phyloP scores from a whole-genome alignment of 176 grass and related monocot genomes.

The Oryza longistaminata region DNA sequence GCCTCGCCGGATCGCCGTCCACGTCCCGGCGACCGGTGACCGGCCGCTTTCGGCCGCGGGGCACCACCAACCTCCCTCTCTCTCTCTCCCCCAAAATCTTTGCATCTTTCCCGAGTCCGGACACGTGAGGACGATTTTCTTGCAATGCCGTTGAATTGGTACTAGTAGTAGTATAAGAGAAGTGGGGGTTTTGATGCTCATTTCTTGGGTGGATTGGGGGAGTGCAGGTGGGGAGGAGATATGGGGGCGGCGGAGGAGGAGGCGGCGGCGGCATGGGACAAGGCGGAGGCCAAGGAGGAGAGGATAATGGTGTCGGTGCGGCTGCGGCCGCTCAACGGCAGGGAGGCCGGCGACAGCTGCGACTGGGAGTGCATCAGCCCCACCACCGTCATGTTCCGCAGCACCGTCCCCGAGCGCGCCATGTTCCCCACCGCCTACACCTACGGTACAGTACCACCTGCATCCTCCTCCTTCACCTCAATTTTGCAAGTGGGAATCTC shows the following conservation, averaged over 20 bases:
- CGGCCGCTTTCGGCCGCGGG: slow-evolving; percentile 34
- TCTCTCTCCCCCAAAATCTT: background rate
- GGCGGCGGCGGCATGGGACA: slow-evolving; percentile 42
- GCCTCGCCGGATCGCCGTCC: slow-evolving; percentile 43
- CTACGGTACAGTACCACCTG: slow-evolving; percentile 62
- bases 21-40: slow-evolving; percentile 25
- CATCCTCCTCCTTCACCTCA: background rate
- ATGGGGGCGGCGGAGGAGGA: slow-evolving; percentile 49
- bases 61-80: slow-evolving; percentile 47
- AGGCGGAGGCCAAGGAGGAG: slow-evolving; percentile 56
- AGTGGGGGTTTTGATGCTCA: slow-evolving; percentile 17
- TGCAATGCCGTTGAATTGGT: slow-evolving; percentile 38
- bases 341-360: slow-evolving; percentile 63
- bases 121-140: slow-evolving; percentile 5
- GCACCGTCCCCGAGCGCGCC: slow-evolving; percentile 65
- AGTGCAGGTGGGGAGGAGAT: background rate
- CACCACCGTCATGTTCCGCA: slow-evolving; percentile 82
- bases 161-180: slow-evolving; percentile 12
- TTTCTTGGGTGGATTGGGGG: slow-evolving; percentile 15
- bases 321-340: slow-evolving; percentile 68
- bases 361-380: slow-evolving; percentile 90
- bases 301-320: slow-evolving; percentile 88
- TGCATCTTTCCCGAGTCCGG: background rate
- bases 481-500: slow-evolving; percentile 13
- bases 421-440: slow-evolving; percentile 74